Percentiles rank a stretch among this genome's conserved stretches.
phyloP scores from a whole-genome alignment of 2,329 filamentous ascomycete genomes.

The Aspergillus arachidicola region DNA sequence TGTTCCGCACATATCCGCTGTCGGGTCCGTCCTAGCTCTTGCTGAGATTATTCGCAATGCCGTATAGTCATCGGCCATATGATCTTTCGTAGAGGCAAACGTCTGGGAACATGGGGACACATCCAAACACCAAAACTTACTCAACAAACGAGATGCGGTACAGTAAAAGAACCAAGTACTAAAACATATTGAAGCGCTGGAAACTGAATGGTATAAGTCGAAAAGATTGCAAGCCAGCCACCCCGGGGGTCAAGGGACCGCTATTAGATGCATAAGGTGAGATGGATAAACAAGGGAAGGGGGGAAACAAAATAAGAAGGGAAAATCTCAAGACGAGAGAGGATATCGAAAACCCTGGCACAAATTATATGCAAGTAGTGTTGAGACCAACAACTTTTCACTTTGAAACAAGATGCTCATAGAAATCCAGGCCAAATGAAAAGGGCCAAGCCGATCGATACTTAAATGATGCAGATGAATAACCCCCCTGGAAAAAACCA shows the following conservation, averaged over 20 bases:
- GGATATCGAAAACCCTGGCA: slow-evolving; percentile 24
- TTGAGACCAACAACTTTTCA: slow-evolving; percentile 18
- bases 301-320: neutral
- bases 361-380: slow-evolving; percentile 25
- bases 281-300: neutral
- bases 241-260: slow-evolving; percentile 5
- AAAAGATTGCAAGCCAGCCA: slow-evolving; percentile 3
- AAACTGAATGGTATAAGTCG: slow-evolving; percentile 15
- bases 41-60: neutral
- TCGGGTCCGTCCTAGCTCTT: neutral
- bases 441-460: slow-evolving; percentile 8
- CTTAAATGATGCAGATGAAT: slow-evolving; percentile 21
- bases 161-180: neutral
- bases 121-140: neutral
- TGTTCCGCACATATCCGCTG: neutral
- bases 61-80: neutral
- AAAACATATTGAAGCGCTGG: slow-evolving; percentile 1
- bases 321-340: slow-evolving; percentile 15
- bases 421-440: slow-evolving; percentile 14
- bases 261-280: slow-evolving; percentile 13
- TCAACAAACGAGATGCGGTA: neutral
- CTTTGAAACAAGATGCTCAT: slow-evolving; percentile 20
- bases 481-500: slow-evolving; percentile 4
- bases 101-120: neutral
- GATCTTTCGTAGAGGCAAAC: neutral